Conservation (phyloP, 2,329 filamentous ascomycete species). For the Ophiocordyceps australis region DNA sequence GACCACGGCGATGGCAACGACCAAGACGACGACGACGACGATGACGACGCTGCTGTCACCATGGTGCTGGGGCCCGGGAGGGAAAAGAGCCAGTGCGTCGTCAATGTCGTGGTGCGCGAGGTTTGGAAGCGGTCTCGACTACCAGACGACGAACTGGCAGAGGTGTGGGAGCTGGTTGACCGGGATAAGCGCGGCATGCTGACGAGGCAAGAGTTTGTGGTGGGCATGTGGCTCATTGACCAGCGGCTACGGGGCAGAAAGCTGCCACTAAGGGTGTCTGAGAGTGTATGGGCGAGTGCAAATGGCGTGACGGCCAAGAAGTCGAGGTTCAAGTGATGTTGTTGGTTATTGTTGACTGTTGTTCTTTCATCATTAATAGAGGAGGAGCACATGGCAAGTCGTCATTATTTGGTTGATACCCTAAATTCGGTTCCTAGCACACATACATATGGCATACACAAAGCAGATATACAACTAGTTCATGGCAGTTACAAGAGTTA, state of each 20-base stretch:
- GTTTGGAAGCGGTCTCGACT: conserved; percentile 59
- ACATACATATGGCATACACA: too few species aligned
- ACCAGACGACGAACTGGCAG: conserved; percentile 47
- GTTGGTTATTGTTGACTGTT: too few species aligned
- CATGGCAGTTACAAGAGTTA: too few species aligned
- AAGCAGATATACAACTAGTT: too few species aligned
- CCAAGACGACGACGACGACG: conserved; percentile 12
- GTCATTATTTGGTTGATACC: too few species aligned
- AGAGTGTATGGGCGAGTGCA: conserved; percentile 61
- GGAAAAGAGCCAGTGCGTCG: too few species aligned
- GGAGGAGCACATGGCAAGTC: too few species aligned
- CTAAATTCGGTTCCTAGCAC: too few species aligned
- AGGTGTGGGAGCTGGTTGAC: conserved; percentile 65
- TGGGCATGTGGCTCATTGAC: conserved; percentile 70
- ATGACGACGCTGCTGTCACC: too few species aligned
- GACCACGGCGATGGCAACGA: conserved; percentile 4
- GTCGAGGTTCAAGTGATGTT: conserved; percentile 9
- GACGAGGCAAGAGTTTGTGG: conserved; percentile 55
- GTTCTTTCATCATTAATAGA: too few species aligned
- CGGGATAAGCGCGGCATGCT: conserved; percentile 34
- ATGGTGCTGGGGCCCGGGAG: too few species aligned
- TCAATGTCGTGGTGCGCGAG: conserved; percentile 52
- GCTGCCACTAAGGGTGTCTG: conserved; percentile 49
- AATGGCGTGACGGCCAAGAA: conserved; percentile 22
- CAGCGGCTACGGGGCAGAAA: conserved; percentile 66